phyloP scores from a whole-genome alignment of 495 filamentous ascomycete species.

The Articulospora tetracladia region DNA sequence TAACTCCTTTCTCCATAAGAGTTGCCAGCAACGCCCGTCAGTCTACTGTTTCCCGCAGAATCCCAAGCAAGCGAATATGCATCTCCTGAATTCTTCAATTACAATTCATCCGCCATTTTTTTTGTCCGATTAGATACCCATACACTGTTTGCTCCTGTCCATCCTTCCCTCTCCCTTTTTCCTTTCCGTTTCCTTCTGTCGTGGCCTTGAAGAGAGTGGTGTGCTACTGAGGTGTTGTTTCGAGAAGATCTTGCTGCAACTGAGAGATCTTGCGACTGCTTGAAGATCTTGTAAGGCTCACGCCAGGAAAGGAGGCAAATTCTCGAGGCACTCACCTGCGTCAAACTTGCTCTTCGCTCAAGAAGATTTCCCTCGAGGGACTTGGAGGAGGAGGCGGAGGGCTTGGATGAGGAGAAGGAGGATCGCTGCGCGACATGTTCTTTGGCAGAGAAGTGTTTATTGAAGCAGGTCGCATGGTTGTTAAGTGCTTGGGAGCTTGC shows the following conservation, averaged over 20 bases:
- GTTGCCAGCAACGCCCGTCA: conserved; percentile 1
- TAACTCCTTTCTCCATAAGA: too few relatives aligned
- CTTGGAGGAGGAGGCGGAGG: conserved; percentile 44
- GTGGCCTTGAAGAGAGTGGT: neutral
- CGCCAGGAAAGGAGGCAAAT: neutral
- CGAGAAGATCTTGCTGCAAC: neutral
- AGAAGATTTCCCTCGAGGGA: conserved; percentile 25
- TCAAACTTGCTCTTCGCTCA: neutral
- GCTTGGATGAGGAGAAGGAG: conserved; percentile 42
- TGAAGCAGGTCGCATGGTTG: neutral
- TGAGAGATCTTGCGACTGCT: neutral
- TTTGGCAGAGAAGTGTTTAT: neutral
- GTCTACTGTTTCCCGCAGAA: neutral
- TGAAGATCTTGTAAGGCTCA: neutral
- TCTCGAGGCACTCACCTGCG: neutral
- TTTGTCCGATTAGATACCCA: neutral
- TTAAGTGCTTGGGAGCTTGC: neutral
- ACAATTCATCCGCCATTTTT: neutral
- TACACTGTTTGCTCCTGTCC: neutral
- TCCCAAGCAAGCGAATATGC: neutral
- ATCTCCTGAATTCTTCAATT: neutral
- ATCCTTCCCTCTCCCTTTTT: neutral
- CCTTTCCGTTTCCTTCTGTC: neutral
- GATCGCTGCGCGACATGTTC: conserved; percentile 35
- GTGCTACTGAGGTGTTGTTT: neutral